These are phyloP conservation scores for Talaromyces sp. DNA, from an alignment of 2,329 filamentous ascomycete species.

Conservation along the genomic window DNA sequence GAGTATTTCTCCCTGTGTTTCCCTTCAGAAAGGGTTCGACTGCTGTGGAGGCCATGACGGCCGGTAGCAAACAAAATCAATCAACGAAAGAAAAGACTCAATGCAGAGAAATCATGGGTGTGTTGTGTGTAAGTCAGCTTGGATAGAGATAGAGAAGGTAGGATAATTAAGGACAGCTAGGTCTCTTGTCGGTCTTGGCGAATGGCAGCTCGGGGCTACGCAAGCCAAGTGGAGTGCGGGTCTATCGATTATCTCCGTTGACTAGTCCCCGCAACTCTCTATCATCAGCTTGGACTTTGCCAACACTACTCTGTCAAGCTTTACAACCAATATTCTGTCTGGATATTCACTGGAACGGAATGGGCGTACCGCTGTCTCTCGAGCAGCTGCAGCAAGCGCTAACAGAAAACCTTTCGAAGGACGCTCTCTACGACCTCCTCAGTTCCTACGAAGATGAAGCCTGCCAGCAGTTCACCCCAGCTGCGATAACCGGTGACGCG, in stretches of 20 bases:
- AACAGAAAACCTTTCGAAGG: slow-evolving; percentile 27
- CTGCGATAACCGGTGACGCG: slow-evolving; percentile 22
- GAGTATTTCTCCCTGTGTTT: slow-evolving; percentile 73
- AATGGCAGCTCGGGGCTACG: slow-evolving; percentile 18
- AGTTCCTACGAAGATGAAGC: slow-evolving; percentile 36
- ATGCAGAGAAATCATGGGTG: background rate
- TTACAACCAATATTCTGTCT: background rate
- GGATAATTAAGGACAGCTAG: slow-evolving; percentile 30
- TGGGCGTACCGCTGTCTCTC: slow-evolving; percentile 31
- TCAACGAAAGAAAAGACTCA: slow-evolving; percentile 23
- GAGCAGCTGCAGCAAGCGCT: slow-evolving; percentile 31
- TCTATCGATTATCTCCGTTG: slow-evolving; percentile 10
- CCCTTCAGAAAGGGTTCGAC: slow-evolving; percentile 67
- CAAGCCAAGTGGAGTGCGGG: slow-evolving; percentile 11
- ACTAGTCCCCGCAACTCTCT: slow-evolving; percentile 2
- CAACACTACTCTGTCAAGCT: background rate
- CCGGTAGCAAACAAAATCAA: slow-evolving; percentile 30
- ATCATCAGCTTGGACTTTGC: background rate
- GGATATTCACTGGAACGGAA: slow-evolving; percentile 11
- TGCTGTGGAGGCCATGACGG: slow-evolving; percentile 46
- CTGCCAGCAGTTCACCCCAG: slow-evolving; percentile 27
- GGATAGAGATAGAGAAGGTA: background rate
- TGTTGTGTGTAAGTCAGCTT: too few relatives aligned
- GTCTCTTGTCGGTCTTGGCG: slow-evolving; percentile 41
- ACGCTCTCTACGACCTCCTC: slow-evolving; percentile 35